Conservation (phyloP, 176 grass and related monocot genomes). For the Phoenix dactylifera region DNA sequence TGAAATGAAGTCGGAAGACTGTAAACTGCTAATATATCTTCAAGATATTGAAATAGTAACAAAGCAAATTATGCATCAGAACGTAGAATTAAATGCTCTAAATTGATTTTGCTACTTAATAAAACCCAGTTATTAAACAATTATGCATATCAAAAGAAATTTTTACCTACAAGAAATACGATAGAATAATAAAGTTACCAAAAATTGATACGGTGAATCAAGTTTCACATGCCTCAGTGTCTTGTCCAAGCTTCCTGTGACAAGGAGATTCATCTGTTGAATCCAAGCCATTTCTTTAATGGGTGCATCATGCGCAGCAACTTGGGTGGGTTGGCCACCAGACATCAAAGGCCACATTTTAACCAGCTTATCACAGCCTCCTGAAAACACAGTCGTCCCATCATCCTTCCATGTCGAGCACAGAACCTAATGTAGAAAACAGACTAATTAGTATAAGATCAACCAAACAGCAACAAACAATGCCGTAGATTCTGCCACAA, state of each 20-base stretch:
- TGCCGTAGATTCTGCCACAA: too few relatives aligned
- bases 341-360: slow-evolving; percentile 92
- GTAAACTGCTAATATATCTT: too few relatives aligned
- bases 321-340: slow-evolving; percentile 66
- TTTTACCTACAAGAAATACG: too few relatives aligned
- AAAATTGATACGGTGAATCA: not conserved
- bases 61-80: too few relatives aligned
- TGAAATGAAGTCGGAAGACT: too few relatives aligned
- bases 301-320: slow-evolving; percentile 81
- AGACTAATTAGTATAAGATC: slow-evolving; percentile 14
- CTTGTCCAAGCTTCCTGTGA: slow-evolving; percentile 93
- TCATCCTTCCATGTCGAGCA: slow-evolving; percentile 96
- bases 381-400: slow-evolving; percentile 79
- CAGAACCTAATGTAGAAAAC: slow-evolving; percentile 47
- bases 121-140: too few relatives aligned
- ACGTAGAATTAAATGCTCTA: too few relatives aligned
- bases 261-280: slow-evolving; percentile 88
- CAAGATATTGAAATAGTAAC: too few relatives aligned
- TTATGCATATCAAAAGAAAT: too few relatives aligned
- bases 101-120: too few relatives aligned
- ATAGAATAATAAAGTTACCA: too few relatives aligned
- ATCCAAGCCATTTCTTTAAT: slow-evolving; percentile 79
- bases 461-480: not conserved
- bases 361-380: slow-evolving; percentile 83
- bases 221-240: slow-evolving; percentile 44